These are phyloP conservation scores for Rhipidocladum racemiflorum DNA, from an alignment of 176 grass and related monocot genomes.

Conservation along the genomic window DNA sequence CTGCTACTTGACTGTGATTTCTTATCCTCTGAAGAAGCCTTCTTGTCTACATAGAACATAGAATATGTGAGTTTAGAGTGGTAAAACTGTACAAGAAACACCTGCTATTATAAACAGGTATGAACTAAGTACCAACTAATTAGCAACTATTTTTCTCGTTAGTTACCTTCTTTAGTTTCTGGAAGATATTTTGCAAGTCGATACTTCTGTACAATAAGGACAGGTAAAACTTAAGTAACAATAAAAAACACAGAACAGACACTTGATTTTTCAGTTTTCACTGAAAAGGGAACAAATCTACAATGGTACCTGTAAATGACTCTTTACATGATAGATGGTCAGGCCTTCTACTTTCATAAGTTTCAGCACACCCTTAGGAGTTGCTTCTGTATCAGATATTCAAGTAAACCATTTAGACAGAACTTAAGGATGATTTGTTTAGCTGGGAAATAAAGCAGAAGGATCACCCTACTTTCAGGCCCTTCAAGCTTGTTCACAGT, in stretches of 20 bases:
- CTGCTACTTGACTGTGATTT: constrained; percentile 40
- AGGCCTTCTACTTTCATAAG: constrained; percentile 95
- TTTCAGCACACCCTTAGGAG: constrained; percentile 86
- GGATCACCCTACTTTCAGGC: no score
- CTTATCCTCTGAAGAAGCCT: constrained; percentile 51
- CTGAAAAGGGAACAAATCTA: background rate
- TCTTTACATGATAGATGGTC: constrained; percentile 98
- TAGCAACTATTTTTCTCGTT: background rate
- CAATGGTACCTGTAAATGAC: constrained; percentile 78
- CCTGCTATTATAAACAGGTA: background rate
- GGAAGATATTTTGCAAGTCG: constrained; percentile 77
- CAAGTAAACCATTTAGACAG: constrained; percentile 21
- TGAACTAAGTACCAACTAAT: background rate
- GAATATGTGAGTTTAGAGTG: background rate
- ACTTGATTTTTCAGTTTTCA: background rate
- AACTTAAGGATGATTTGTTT: background rate
- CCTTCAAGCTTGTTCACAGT: no score
- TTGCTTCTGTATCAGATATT: constrained; percentile 70
- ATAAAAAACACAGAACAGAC: background rate
- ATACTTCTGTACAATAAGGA: constrained; percentile 59
- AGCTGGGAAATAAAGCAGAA: background rate
- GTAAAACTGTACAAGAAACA: background rate
- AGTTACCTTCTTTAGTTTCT: constrained; percentile 75
- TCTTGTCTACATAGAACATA: constrained; percentile 56
- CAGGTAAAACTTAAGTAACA: background rate